Evolutionary conservation across 192 early-diverging fungal genomes (phyloP).

Genomic region (Chytriomyces sp.): DNA sequence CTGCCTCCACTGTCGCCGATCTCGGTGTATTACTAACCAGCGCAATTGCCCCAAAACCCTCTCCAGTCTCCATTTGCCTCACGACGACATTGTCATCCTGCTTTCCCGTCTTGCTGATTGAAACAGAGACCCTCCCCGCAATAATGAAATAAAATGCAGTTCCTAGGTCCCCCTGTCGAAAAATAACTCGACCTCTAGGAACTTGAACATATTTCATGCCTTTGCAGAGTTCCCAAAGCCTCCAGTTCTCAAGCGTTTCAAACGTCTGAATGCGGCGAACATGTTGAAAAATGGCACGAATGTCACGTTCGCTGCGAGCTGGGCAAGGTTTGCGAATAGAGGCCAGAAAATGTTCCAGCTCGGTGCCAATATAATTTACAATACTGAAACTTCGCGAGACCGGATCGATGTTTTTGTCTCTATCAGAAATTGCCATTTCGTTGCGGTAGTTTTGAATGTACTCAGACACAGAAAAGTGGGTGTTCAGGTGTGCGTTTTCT

Average conservation of each 20-base stretch:
- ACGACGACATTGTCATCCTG: constrained; percentile 36
- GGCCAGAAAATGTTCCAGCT: background rate
- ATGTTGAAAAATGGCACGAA: background rate
- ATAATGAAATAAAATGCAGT: constrained; percentile 55
- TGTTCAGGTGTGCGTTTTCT: background rate
- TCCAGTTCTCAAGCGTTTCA: constrained; percentile 5
- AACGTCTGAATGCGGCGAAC: constrained; percentile 12
- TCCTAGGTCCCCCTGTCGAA: constrained; percentile 39
- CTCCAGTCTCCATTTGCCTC: constrained; percentile 9
- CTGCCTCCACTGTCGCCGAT: constrained; percentile 47
- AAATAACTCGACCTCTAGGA: constrained; percentile 4
- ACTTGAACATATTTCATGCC: constrained; percentile 1
- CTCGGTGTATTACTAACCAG: constrained; percentile 46
- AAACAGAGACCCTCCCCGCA: constrained; percentile 36
- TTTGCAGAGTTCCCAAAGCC: constrained; percentile 11
- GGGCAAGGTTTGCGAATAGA: background rate
- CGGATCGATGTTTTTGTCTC: background rate
- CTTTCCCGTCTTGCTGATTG: constrained; percentile 30
- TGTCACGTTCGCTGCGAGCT: constrained; percentile 5
- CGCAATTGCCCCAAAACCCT: constrained; percentile 54
- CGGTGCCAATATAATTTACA: background rate
- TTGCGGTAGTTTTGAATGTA: background rate
- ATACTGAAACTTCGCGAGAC: background rate
- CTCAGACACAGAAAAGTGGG: background rate
- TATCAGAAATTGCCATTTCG: background rate